These are phyloP conservation scores for Chytridiales sp. DNA, from an alignment of 371 early-diverging fungal genomes.

Conservation along the genomic window DNA sequence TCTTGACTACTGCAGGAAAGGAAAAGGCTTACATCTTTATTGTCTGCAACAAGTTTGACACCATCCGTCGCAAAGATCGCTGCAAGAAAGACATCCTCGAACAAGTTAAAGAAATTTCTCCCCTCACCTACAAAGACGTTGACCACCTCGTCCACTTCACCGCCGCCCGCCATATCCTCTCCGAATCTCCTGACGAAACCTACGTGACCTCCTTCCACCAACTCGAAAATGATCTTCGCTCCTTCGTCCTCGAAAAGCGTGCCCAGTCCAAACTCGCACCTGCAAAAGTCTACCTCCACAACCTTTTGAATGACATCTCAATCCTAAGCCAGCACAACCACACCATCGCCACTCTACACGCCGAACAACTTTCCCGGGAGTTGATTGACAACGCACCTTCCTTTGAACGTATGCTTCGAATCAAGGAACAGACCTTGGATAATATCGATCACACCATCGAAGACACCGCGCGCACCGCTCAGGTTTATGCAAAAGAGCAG, in stretches of 20 bases:
- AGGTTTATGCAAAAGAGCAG: constrained; percentile 52
- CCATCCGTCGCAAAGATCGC: constrained; percentile 88
- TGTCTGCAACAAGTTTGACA: constrained; percentile 95
- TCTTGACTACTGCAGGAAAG: constrained; percentile 89
- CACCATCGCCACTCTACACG: constrained; percentile 29
- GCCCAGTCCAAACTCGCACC: constrained; percentile 91
- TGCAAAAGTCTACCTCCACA: constrained; percentile 84
- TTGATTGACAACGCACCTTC: constrained; percentile 38
- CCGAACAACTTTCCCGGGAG: constrained; percentile 41
- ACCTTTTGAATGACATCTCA: constrained; percentile 55
- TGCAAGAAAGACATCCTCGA: constrained; percentile 89
- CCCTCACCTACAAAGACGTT: constrained; percentile 85
- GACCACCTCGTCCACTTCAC: constrained; percentile 96
- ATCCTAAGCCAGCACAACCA: constrained; percentile 51
- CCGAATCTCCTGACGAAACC: constrained; percentile 21
- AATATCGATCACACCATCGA: constrained; percentile 70
- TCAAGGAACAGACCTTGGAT: constrained; percentile 58
- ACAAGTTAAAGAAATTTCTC: constrained; percentile 91
- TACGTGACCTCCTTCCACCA: constrained; percentile 59
- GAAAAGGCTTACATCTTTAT: constrained; percentile 98
- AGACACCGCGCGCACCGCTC: constrained; percentile 55
- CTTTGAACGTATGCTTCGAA: constrained; percentile 40
- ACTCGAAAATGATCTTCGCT: constrained; percentile 81
- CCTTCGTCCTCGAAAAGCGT: constrained; percentile 93
- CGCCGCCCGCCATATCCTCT: constrained; percentile 66